A percentile compares a stretch with the other conserved stretches of the same genome.
phyloP scores from a whole-genome alignment of 306 rosid genomes.

The Prunus mume region DNA sequence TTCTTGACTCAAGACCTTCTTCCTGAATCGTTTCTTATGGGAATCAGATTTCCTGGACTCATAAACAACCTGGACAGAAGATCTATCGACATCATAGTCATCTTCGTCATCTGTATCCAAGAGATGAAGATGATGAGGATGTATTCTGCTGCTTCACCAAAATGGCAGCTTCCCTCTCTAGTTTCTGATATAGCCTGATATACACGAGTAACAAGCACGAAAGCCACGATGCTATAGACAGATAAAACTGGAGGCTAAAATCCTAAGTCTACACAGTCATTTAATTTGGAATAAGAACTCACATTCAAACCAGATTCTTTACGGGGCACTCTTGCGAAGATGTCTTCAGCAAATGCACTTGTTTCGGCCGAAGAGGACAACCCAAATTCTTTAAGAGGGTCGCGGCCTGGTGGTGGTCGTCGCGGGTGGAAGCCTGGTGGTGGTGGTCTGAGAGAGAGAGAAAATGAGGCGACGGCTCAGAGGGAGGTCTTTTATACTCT shows the following conservation, averaged over 20 bases:
- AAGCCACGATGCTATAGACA: background rate
- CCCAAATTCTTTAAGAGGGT: slow-evolving; percentile 36
- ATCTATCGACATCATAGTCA: slow-evolving; percentile 27
- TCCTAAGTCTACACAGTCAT: background rate
- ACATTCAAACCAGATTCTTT: slow-evolving; percentile 59
- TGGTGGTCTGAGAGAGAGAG: too few relatives aligned
- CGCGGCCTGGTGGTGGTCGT: too few relatives aligned
- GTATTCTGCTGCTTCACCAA: slow-evolving; percentile 52
- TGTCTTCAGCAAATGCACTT: slow-evolving; percentile 57
- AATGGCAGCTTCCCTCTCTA: slow-evolving; percentile 85
- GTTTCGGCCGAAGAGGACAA: slow-evolving; percentile 50
- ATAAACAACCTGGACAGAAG: slow-evolving; percentile 33
- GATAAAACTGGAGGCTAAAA: background rate
- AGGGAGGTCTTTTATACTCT: too few relatives aligned
- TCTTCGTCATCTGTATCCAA: background rate
- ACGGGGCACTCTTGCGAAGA: slow-evolving; percentile 65
- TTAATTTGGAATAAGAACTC: slow-evolving; percentile 20
- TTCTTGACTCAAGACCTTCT: slow-evolving; percentile 53
- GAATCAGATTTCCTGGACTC: slow-evolving; percentile 39
- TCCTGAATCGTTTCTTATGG: slow-evolving; percentile 67
- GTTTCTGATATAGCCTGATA: slow-evolving; percentile 73
- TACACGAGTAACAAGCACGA: slow-evolving; percentile 7
- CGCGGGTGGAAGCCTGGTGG: too few relatives aligned
- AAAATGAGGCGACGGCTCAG: too few relatives aligned
- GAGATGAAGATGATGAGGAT: too few relatives aligned